Percentiles rank a stretch among this genome's conserved stretches.
Conservation (phyloP, 495 filamentous ascomycete genomes). For the Aspergillus coremiiformis region DNA sequence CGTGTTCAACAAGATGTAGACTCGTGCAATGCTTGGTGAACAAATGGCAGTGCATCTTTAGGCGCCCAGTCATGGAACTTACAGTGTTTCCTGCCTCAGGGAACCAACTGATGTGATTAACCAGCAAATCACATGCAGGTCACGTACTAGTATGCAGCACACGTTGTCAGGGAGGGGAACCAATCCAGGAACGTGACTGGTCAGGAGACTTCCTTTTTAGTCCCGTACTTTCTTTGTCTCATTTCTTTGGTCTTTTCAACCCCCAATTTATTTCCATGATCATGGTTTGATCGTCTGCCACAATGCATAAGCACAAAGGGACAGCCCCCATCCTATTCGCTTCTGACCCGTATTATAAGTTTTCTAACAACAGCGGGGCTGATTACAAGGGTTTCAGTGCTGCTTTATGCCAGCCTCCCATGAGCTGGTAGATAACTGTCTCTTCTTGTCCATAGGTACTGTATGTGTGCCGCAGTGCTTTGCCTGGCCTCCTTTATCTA, state of each 20-base stretch:
- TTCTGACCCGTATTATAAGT: neutral
- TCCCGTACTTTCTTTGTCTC: neutral
- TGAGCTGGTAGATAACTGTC: neutral
- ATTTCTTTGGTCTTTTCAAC: neutral
- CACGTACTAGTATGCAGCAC: too few species aligned
- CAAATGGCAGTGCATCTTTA: slow-evolving; percentile 17
- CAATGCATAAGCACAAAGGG: neutral
- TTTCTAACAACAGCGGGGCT: neutral
- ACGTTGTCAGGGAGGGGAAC: slow-evolving; percentile 13
- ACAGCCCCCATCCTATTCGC: neutral
- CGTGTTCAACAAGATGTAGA: neutral
- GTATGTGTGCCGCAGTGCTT: neutral
- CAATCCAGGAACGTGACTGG: neutral
- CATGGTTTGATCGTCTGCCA: neutral
- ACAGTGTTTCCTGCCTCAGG: neutral
- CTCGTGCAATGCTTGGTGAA: neutral
- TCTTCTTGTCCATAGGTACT: slow-evolving; percentile 4
- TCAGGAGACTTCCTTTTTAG: neutral
- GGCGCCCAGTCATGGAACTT: slow-evolving; percentile 15
- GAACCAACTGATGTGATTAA: slow-evolving; percentile 4
- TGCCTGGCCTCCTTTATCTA: slow-evolving; percentile 1
- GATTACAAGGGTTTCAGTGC: slow-evolving; percentile 1
- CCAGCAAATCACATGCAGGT: slow-evolving; percentile 12
- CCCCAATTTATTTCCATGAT: neutral
- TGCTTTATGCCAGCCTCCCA: neutral